Percentiles rank a stretch among this genome's conserved stretches.
These are phyloP conservation scores for Acacia acuminata DNA, from an alignment of 306 rosid species.

Conservation along the genomic window DNA sequence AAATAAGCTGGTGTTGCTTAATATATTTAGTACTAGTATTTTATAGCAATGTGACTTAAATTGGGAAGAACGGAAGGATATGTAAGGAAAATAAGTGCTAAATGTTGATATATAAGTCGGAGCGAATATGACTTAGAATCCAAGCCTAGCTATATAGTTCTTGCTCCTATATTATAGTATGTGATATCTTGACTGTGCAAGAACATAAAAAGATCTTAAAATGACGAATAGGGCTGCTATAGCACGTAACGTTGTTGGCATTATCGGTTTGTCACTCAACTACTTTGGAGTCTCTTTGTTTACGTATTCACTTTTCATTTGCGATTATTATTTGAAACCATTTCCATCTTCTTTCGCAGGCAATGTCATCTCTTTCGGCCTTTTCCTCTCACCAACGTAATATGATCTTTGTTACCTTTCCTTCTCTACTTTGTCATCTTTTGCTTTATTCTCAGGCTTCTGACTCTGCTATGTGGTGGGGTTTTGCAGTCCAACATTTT, in stretches of 20 bases:
- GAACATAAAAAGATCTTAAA: background rate
- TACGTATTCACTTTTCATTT: no score
- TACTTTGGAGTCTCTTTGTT: no score
- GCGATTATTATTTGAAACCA: no score
- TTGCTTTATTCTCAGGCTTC: no score
- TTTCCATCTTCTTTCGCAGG: conserved; percentile 42
- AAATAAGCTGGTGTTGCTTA: no score
- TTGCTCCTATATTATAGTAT: background rate
- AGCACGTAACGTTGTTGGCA: conserved; percentile 52
- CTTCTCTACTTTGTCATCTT: background rate
- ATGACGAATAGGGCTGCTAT: conserved; percentile 41
- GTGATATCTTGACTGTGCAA: background rate
- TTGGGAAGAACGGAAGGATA: background rate
- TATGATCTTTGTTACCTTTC: background rate
- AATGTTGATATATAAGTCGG: background rate
- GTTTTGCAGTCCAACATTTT: background rate
- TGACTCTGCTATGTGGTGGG: no score
- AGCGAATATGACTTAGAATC: background rate
- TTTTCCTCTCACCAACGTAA: conserved; percentile 75
- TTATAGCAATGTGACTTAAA: background rate
- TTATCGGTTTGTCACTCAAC: conserved; percentile 45
- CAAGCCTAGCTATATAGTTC: no score
- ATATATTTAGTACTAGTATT: background rate
- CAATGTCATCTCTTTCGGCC: conserved; percentile 66
- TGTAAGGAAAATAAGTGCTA: background rate